These are phyloP conservation scores for Asterophora lycoperdoides DNA, from an alignment of 768 basidiomycete species.

Conservation along the genomic window DNA sequence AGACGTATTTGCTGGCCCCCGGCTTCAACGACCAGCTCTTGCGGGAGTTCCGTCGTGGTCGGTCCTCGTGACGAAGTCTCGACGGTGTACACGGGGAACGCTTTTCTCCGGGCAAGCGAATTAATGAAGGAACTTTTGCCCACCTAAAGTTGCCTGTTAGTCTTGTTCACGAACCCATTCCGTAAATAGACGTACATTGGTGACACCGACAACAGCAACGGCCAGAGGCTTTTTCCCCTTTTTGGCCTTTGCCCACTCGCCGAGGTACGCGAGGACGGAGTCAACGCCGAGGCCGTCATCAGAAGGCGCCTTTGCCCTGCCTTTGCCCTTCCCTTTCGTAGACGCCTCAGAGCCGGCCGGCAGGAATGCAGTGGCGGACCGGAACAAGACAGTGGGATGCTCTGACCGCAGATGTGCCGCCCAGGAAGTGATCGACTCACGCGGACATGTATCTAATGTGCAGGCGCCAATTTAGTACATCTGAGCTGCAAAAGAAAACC, in stretches of 20 bases:
- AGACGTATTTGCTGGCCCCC: slow-evolving; percentile 53
- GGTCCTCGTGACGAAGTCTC: slow-evolving; percentile 50
- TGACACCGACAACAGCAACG: slow-evolving; percentile 79
- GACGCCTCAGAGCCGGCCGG: slow-evolving; percentile 30
- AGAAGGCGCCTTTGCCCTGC: slow-evolving; percentile 33
- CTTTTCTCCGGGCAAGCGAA: slow-evolving; percentile 53
- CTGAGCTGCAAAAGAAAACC: not conserved
- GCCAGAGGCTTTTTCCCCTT: slow-evolving; percentile 46
- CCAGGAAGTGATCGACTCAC: slow-evolving; percentile 74
- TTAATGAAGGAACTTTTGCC: slow-evolving; percentile 89
- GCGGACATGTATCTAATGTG: slow-evolving; percentile 67
- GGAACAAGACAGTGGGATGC: slow-evolving; percentile 68
- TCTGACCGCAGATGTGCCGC: slow-evolving; percentile 51
- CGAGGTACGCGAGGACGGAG: slow-evolving; percentile 45
- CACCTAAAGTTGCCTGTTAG: slow-evolving; percentile 35
- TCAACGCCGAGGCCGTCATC: slow-evolving; percentile 64
- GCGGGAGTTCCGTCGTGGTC: slow-evolving; percentile 68
- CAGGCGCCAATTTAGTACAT: not conserved
- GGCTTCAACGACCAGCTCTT: slow-evolving; percentile 51
- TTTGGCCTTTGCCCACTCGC: slow-evolving; percentile 44
- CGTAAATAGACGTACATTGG: slow-evolving; percentile 54
- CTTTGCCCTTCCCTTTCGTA: slow-evolving; percentile 39
- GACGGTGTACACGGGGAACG: slow-evolving; percentile 57
- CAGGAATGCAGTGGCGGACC: slow-evolving; percentile 64
- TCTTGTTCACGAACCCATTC: not conserved